Conservation (phyloP, 1,284 basidiomycete species). For the Ceratobasidium sp. region DNA sequence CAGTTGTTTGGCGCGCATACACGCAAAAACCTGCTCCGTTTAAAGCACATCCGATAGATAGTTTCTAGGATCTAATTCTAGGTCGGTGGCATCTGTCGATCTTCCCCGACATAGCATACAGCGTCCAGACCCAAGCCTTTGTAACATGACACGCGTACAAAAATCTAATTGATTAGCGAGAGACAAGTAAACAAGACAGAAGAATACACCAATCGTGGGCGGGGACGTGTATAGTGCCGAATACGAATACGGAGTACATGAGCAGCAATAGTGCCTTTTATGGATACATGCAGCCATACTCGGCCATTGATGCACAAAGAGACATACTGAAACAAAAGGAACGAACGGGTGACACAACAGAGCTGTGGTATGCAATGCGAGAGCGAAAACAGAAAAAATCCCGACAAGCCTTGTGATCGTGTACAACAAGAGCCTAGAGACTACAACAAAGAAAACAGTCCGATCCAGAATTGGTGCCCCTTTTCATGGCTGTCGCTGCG, state of each 20-base stretch:
- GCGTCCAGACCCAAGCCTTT: neutral
- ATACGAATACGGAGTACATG: slow-evolving; percentile 35
- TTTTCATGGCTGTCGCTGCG: slow-evolving; percentile 19
- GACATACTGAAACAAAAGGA: neutral
- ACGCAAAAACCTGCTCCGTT: neutral
- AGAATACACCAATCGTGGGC: slow-evolving; percentile 37
- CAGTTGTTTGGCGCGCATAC: neutral
- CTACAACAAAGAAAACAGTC: neutral
- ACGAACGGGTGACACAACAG: slow-evolving; percentile 22
- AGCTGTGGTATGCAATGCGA: slow-evolving; percentile 28
- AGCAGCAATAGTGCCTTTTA: slow-evolving; percentile 36
- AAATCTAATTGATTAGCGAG: neutral
- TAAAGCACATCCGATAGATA: too few species aligned
- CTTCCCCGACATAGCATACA: too few species aligned
- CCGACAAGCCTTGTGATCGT: slow-evolving; percentile 25
- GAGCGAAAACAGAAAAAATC: slow-evolving; percentile 11
- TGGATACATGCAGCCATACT: slow-evolving; percentile 29
- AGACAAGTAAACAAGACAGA: neutral
- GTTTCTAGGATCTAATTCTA: too few species aligned
- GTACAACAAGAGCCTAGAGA: slow-evolving; percentile 23
- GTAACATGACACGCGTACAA: neutral
- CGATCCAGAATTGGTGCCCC: neutral
- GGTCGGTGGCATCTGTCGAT: too few species aligned
- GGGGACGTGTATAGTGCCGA: slow-evolving; percentile 43
- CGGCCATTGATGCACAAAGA: neutral